phyloP scores from a whole-genome alignment of 441 rosid genomes.

The Gossypium aridum region DNA sequence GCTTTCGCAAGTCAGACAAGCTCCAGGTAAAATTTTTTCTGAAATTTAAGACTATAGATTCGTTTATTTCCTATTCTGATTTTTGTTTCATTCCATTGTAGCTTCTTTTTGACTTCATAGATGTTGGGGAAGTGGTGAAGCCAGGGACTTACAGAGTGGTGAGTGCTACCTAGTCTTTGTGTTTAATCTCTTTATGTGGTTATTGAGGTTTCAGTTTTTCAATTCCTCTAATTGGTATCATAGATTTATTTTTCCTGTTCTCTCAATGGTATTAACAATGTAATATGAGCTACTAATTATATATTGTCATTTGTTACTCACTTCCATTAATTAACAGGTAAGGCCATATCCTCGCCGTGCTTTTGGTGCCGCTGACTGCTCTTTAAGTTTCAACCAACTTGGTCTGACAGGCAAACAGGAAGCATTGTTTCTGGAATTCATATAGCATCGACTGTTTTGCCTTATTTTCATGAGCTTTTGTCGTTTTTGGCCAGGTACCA shows the following conservation, averaged over 20 bases:
- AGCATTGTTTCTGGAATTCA: slow-evolving; percentile 66
- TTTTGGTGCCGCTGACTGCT: slow-evolving; percentile 37
- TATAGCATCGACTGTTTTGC: slow-evolving; percentile 24
- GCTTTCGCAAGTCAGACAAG: slow-evolving; percentile 74
- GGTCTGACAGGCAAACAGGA: slow-evolving; percentile 75
- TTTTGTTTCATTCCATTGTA: slow-evolving; percentile 22
- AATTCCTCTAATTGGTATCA: neutral
- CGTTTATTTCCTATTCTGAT: slow-evolving; percentile 19
- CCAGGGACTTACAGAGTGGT: slow-evolving; percentile 79
- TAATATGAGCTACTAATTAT: neutral
- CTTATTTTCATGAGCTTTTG: neutral
- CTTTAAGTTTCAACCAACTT: slow-evolving; percentile 48
- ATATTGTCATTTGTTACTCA: neutral
- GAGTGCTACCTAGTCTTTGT: slow-evolving; percentile 22
- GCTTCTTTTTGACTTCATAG: slow-evolving; percentile 73
- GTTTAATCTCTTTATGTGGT: neutral
- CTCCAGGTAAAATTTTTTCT: slow-evolving; percentile 42
- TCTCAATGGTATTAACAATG: neutral
- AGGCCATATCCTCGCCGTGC: slow-evolving; percentile 68
- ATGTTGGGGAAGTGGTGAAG: slow-evolving; percentile 45
- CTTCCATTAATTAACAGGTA: slow-evolving; percentile 43
- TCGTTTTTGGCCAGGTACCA: neutral
- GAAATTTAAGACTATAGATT: slow-evolving; percentile 5
- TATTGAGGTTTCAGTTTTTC: neutral
- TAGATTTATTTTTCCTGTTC: neutral